Conservation (phyloP, 805 yeast species). For the Kazachstania kunashirensis region DNA sequence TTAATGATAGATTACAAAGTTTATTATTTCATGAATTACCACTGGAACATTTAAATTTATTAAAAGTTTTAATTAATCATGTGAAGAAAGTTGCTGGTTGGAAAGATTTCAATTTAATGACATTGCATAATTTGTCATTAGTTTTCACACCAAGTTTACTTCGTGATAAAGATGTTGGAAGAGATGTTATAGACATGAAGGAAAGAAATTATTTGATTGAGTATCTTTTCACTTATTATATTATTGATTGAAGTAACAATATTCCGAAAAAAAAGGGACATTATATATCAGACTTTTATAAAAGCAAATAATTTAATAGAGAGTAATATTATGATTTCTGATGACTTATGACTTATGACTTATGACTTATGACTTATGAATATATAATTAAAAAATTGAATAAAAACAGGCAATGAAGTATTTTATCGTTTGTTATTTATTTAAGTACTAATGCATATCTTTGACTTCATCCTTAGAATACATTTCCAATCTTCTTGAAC, state of each 20-base stretch:
- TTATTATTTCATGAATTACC: conserved; percentile 40
- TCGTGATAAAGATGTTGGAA: conserved; percentile 66
- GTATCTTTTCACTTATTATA: conserved; percentile 36
- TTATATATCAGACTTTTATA: no score
- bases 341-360: no score
- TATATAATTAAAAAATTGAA: no score
- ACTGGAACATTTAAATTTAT: conserved; percentile 49
- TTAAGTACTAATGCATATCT: conserved; percentile 46
- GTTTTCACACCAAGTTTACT: conserved; percentile 93
- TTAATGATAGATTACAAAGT: conserved; percentile 22
- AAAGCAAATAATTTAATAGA: no score
- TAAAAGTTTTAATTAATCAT: conserved; percentile 54
- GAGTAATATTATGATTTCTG: no score
- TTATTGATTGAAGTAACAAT: no score
- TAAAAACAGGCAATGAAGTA: no score
- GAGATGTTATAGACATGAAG: conserved; percentile 79
- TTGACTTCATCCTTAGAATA: conserved; percentile 62
- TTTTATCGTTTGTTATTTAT: no score
- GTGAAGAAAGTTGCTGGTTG: conserved; percentile 47
- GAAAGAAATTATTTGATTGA: conserved; percentile 71
- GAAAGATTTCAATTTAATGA: conserved; percentile 66
- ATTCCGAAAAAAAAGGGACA: no score
- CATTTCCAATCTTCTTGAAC: conserved; percentile 62
- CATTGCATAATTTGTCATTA: conserved; percentile 67
- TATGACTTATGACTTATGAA: no score